Evolutionary conservation across 352 stramenopile genomes (phyloP).

Genomic region (Globisporangium mamillatum): DNA sequence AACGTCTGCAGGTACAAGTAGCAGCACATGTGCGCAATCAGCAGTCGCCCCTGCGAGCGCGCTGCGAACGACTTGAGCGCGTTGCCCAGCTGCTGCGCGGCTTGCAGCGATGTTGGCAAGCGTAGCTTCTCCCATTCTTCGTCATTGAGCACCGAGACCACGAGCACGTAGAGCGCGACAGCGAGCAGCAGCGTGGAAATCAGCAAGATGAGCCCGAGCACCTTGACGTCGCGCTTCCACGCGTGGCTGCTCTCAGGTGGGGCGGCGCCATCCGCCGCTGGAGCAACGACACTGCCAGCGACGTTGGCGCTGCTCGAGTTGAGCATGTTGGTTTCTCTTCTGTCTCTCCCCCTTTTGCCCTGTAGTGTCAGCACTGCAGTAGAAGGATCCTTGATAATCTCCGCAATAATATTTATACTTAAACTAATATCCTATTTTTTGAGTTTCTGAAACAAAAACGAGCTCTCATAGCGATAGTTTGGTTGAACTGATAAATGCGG

Average conservation of each 20-base stretch:
- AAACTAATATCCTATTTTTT: neutral
- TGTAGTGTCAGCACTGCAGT: neutral
- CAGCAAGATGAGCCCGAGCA: constrained; percentile 43
- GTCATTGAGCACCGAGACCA: constrained; percentile 49
- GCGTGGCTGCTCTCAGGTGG: constrained; percentile 7
- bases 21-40: constrained; percentile 66
- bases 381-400: neutral
- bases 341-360: neutral
- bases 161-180: constrained; percentile 48
- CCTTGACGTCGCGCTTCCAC: constrained; percentile 54
- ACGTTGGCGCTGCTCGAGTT: constrained; percentile 6
- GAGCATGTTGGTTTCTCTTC: constrained; percentile 12
- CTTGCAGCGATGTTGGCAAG: constrained; percentile 56
- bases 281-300: neutral
- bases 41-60: constrained; percentile 32
- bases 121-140: constrained; percentile 52
- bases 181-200: constrained; percentile 32
- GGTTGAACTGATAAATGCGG: neutral
- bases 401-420: neutral
- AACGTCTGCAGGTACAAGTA: constrained; percentile 83
- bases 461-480: neutral
- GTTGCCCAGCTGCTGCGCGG: constrained; percentile 62
- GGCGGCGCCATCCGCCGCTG: neutral
- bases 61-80: constrained; percentile 54
- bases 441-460: neutral